Percentiles rank a stretch among this genome's conserved stretches.
Evolutionary conservation across 108 stramenopile species (phyloP).

Genomic region (Nitzschia sp.): DNA sequence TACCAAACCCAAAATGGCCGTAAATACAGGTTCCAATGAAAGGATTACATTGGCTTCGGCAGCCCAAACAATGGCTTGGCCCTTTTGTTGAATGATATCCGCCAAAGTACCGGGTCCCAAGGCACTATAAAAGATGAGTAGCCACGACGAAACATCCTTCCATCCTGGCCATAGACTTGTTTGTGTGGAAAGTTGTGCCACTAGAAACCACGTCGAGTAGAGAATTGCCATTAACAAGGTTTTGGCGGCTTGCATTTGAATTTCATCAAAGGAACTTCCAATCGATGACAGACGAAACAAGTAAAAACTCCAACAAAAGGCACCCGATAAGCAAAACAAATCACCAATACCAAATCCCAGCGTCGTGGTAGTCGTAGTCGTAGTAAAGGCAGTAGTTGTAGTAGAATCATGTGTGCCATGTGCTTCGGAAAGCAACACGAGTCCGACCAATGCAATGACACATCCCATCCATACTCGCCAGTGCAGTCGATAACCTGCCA

Average conservation of each 20-base stretch:
- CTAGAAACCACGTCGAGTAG: slow-evolving; percentile 54
- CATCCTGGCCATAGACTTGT: slow-evolving; percentile 47
- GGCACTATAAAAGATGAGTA: slow-evolving; percentile 50
- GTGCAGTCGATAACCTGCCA: slow-evolving; percentile 45
- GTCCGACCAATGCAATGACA: slow-evolving; percentile 47
- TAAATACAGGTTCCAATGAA: slow-evolving; percentile 60
- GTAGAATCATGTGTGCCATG: background rate
- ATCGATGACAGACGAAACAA: slow-evolving; percentile 55
- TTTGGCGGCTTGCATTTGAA: slow-evolving; percentile 51
- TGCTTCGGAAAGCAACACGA: slow-evolving; percentile 45
- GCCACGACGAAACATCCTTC: slow-evolving; percentile 35
- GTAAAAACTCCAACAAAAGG: slow-evolving; percentile 66
- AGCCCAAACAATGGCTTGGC: slow-evolving; percentile 46
- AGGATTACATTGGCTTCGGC: slow-evolving; percentile 72
- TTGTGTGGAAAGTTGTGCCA: slow-evolving; percentile 8
- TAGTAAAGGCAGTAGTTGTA: background rate
- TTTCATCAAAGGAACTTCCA: slow-evolving; percentile 46
- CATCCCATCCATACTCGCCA: slow-evolving; percentile 56
- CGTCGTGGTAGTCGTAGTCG: background rate
- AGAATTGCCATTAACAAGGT: slow-evolving; percentile 49
- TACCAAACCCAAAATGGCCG: slow-evolving; percentile 49
- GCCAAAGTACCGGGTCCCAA: slow-evolving; percentile 59
- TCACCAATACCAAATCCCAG: slow-evolving; percentile 46
- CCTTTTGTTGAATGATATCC: slow-evolving; percentile 66
- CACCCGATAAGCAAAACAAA: slow-evolving; percentile 54